phyloP scores from a whole-genome alignment of 768 basidiomycete genomes.

The Pholiota microspora region DNA sequence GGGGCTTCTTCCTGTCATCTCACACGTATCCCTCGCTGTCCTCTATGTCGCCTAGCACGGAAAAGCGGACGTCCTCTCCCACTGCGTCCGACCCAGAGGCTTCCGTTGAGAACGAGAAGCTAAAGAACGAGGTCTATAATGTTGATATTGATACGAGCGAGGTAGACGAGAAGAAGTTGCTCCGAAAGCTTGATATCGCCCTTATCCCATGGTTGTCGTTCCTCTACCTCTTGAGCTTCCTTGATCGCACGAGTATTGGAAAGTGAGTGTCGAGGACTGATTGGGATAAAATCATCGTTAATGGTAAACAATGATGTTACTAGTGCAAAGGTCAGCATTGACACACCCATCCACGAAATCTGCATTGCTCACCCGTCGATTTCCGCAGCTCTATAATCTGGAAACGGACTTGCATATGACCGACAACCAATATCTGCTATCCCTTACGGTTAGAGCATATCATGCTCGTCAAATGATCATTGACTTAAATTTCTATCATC shows the following conservation, averaged over 20 bases:
- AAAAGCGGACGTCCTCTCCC: conserved; percentile 22
- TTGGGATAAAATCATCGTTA: background rate
- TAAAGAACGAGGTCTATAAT: conserved; percentile 33
- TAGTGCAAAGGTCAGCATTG: conserved; percentile 43
- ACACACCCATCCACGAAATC: background rate
- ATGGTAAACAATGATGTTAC: background rate
- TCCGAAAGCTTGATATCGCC: conserved; percentile 69
- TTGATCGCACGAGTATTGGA: conserved; percentile 50
- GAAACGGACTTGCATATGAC: conserved; percentile 56
- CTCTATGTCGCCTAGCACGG: conserved; percentile 10
- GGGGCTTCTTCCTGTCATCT: conserved; percentile 6
- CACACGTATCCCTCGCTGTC: conserved; percentile 2
- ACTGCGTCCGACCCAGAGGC: conserved; percentile 25
- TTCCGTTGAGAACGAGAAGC: conserved; percentile 24
- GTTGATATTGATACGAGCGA: conserved; percentile 55
- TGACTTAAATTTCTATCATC: background rate
- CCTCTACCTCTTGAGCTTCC: conserved; percentile 73
- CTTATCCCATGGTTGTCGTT: conserved; percentile 73
- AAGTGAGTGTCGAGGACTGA: conserved; percentile 31
- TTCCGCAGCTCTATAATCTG: conserved; percentile 58
- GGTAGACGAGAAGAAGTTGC: conserved; percentile 65
- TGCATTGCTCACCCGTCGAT: background rate
- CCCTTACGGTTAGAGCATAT: conserved; percentile 45
- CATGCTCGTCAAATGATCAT: background rate
- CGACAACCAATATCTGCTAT: conserved; percentile 64